Percentiles rank a stretch among this genome's conserved stretches.
Evolutionary conservation across 441 rosid species (phyloP).

Genomic region (Populus hybrid): DNA sequence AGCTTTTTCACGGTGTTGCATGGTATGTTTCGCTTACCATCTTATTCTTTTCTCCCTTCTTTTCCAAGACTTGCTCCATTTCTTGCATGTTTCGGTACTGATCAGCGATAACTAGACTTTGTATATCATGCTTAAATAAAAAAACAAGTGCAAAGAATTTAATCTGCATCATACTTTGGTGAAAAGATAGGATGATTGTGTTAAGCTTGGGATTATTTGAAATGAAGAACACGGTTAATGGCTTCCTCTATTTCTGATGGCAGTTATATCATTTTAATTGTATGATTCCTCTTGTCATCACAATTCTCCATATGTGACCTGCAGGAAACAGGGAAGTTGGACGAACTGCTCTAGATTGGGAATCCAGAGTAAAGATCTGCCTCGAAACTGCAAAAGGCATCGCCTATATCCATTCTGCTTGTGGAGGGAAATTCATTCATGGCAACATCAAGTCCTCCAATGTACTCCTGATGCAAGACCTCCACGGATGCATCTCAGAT

Average conservation of each 20-base stretch:
- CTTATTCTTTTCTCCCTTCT: constrained; percentile 3
- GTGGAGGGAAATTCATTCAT: constrained; percentile 68
- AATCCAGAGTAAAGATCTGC: constrained; percentile 64
- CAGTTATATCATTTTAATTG: neutral
- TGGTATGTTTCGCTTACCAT: constrained; percentile 36
- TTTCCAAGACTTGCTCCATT: neutral
- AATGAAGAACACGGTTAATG: neutral
- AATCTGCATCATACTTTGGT: neutral
- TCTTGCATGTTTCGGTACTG: neutral
- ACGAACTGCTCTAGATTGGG: constrained; percentile 64
- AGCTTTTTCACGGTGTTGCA: constrained; percentile 71
- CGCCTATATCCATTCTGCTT: constrained; percentile 56
- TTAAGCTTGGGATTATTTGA: neutral
- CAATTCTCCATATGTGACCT: neutral
- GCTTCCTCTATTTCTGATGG: neutral
- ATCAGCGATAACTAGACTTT: neutral
- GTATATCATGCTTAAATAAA: neutral
- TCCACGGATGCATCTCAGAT: constrained; percentile 61
- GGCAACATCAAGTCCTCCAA: constrained; percentile 90
- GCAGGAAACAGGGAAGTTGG: constrained; percentile 67
- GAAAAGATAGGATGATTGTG: neutral
- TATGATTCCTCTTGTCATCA: neutral
- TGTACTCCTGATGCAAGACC: constrained; percentile 55
- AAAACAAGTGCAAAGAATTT: neutral
- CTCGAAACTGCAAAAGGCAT: constrained; percentile 81